A percentile compares a stretch with the other conserved stretches of the same genome.
These are phyloP conservation scores for Suillus bovinus DNA, from an alignment of 768 basidiomycete species.

Conservation along the genomic window DNA sequence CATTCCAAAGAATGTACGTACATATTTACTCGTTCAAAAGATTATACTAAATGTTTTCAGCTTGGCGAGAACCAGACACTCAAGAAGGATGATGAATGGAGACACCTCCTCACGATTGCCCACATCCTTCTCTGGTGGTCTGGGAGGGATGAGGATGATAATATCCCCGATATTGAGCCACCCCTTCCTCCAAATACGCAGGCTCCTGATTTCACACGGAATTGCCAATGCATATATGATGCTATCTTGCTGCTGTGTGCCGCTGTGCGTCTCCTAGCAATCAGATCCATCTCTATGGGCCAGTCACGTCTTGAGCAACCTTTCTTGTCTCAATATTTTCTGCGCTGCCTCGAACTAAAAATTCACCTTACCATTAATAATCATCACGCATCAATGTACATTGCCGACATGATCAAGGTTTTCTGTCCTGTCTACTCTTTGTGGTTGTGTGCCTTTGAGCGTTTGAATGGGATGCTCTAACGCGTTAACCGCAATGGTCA, in stretches of 20 bases:
- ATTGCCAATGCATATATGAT: neutral
- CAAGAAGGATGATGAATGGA: no score
- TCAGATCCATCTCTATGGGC: neutral
- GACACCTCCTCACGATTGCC: no score
- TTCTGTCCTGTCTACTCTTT: constrained; percentile 41
- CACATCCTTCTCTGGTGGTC: no score
- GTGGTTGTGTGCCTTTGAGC: constrained; percentile 38
- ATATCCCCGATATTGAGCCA: no score
- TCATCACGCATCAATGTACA: constrained; percentile 43
- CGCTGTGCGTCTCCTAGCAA: neutral
- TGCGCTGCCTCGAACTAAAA: neutral
- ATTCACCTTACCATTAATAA: constrained; percentile 19
- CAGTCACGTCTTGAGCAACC: neutral
- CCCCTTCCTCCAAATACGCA: no score
- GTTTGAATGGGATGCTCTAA: constrained; percentile 35
- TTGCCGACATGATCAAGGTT: constrained; percentile 27
- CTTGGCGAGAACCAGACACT: no score
- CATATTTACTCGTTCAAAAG: no score
- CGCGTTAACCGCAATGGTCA: neutral
- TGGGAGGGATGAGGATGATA: no score
- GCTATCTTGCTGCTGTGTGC: neutral
- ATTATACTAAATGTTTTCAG: no score
- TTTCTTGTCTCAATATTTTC: neutral
- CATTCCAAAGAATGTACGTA: neutral
- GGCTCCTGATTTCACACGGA: no score